These are phyloP conservation scores for Lagerstroemia speciosa DNA, from an alignment of 345 rosid species.

Conservation along the genomic window DNA sequence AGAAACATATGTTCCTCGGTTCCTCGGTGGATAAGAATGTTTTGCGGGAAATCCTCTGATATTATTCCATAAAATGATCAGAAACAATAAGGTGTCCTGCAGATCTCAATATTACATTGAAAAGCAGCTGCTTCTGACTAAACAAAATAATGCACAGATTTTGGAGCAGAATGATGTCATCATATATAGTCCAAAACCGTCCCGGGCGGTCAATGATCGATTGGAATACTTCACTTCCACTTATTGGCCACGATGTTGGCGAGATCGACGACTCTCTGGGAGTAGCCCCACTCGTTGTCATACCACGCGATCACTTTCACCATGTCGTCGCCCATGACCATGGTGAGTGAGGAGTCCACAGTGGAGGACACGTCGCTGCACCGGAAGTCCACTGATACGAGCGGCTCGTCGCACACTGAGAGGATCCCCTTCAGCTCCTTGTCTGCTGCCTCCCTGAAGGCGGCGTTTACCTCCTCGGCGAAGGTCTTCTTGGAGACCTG, in stretches of 20 bases:
- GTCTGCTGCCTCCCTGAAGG: slow-evolving; percentile 73
- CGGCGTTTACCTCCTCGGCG: slow-evolving; percentile 91
- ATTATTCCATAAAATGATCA: background rate
- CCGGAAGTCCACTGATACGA: slow-evolving; percentile 87
- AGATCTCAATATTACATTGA: background rate
- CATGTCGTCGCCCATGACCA: slow-evolving; percentile 99
- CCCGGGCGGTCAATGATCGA: background rate
- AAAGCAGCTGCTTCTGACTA: slow-evolving; percentile 17
- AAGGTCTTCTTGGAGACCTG: slow-evolving; percentile 90
- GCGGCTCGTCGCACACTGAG: slow-evolving; percentile 87
- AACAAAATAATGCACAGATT: slow-evolving; percentile 11
- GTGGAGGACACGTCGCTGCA: slow-evolving; percentile 83
- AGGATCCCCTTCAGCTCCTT: slow-evolving; percentile 79
- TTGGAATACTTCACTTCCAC: slow-evolving; percentile 48
- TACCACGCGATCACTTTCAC: slow-evolving; percentile 98
- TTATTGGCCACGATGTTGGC: slow-evolving; percentile 83
- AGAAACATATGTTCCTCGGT: no score
- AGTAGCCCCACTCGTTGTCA: slow-evolving; percentile 98
- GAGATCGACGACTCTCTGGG: slow-evolving; percentile 94
- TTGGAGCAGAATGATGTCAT: background rate
- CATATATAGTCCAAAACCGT: slow-evolving; percentile 1
- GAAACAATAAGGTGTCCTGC: background rate
- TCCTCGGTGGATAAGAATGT: no score
- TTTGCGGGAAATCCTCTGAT: background rate
- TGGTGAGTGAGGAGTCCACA: slow-evolving; percentile 77